Percentiles rank a stretch among this genome's conserved stretches.
These are phyloP conservation scores for Tetrapyrgos nigripes DNA, from an alignment of 1,284 basidiomycete species.

Conservation along the genomic window DNA sequence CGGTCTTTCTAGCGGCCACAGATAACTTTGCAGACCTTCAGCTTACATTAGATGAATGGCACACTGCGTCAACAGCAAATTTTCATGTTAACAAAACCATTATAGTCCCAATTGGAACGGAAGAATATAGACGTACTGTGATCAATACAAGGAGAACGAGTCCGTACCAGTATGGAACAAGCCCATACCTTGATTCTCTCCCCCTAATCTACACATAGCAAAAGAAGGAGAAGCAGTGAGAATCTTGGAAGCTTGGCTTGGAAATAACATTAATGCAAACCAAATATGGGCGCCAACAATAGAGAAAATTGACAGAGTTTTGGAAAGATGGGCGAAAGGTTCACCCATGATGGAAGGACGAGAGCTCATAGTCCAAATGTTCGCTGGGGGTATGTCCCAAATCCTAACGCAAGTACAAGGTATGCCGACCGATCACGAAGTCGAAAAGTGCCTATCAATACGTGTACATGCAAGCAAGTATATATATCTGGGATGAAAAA, in stretches of 20 bases:
- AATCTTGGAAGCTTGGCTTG: conserved; percentile 26
- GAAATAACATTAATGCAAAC: conserved; percentile 18
- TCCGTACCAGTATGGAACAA: neutral
- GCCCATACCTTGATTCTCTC: conserved; percentile 15
- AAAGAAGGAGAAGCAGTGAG: no score
- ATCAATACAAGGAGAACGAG: neutral
- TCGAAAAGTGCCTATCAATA: conserved; percentile 11
- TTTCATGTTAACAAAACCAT: conserved; percentile 29
- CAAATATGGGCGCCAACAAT: conserved; percentile 24
- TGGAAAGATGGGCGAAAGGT: conserved; percentile 18
- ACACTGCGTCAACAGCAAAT: conserved; percentile 26
- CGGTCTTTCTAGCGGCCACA: conserved; percentile 13
- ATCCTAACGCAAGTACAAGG: conserved; percentile 27
- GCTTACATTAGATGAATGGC: conserved; percentile 22
- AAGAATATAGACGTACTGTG: conserved; percentile 13
- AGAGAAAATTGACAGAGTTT: no score
- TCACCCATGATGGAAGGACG: conserved; percentile 23
- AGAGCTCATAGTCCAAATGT: conserved; percentile 21
- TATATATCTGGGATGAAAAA: conserved; percentile 19
- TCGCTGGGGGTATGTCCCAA: conserved; percentile 20
- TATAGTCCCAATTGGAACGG: conserved; percentile 22
- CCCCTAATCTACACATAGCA: conserved; percentile 17
- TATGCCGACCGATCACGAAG: conserved; percentile 21
- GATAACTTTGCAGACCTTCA: conserved; percentile 20
- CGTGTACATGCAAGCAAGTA: conserved; percentile 1